phyloP scores from a whole-genome alignment of 2,329 filamentous ascomycete species.

The Sphaceloma murrayae region DNA sequence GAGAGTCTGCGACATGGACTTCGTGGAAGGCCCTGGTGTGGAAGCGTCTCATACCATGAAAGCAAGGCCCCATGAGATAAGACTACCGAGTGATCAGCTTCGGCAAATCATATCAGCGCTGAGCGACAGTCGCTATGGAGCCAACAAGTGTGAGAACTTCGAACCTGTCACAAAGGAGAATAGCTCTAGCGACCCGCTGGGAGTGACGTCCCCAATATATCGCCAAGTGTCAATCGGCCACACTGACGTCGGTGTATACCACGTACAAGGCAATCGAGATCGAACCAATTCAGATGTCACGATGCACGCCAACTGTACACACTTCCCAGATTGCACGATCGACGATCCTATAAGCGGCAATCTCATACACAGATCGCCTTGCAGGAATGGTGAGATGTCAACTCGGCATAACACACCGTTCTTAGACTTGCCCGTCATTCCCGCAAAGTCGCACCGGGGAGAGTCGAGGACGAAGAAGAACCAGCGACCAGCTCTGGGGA shows the following conservation, averaged over 20 bases:
- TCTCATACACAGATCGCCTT: slow-evolving; percentile 13
- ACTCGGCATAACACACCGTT: not conserved
- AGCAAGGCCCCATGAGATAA: slow-evolving; percentile 15
- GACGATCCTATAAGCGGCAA: slow-evolving; percentile 21
- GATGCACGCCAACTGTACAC: slow-evolving; percentile 27
- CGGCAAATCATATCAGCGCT: slow-evolving; percentile 23
- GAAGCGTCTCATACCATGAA: slow-evolving; percentile 14
- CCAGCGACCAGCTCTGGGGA: not conserved
- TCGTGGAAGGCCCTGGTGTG: not conserved
- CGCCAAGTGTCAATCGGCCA: not conserved
- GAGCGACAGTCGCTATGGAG: not conserved
- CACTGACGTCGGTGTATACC: slow-evolving; percentile 8
- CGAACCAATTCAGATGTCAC: slow-evolving; percentile 26
- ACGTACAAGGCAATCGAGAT: slow-evolving; percentile 6
- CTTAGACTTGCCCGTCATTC: not conserved
- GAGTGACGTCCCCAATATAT: too few relatives aligned
- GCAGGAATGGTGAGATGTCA: not conserved
- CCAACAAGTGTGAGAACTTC: not conserved
- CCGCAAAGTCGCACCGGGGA: not conserved
- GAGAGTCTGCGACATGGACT: too few relatives aligned
- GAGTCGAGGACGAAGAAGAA: not conserved
- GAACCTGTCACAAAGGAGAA: not conserved
- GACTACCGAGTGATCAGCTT: slow-evolving; percentile 26
- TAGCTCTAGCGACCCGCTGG: too few relatives aligned
- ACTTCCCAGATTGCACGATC: slow-evolving; percentile 25